A percentile compares a stretch with the other conserved stretches of the same genome.
These are phyloP conservation scores for Yamadazyma siamensis DNA, from an alignment of 1,139 yeast species.

Conservation along the genomic window DNA sequence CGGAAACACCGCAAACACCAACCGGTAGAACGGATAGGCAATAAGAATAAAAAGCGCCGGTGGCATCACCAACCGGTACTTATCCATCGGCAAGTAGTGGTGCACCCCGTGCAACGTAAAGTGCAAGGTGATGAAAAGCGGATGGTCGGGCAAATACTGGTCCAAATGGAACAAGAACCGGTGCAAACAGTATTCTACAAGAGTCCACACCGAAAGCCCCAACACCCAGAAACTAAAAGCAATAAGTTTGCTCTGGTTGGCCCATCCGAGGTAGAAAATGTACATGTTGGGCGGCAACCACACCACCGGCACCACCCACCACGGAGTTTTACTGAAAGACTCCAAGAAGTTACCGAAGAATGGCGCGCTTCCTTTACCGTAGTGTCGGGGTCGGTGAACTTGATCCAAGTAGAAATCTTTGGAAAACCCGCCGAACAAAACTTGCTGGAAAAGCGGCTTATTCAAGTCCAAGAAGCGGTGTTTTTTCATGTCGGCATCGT, in stretches of 20 bases:
- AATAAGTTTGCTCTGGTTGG: conserved; percentile 29
- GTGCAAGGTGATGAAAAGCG: conserved; percentile 71
- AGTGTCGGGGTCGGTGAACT: conserved; percentile 94
- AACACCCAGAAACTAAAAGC: conserved; percentile 44
- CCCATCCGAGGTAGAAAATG: conserved; percentile 39
- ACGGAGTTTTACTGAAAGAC: conserved; percentile 46
- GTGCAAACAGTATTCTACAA: conserved; percentile 83
- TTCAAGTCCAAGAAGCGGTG: conserved; percentile 85
- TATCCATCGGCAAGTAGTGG: conserved; percentile 97
- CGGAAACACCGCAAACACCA: conserved; percentile 39
- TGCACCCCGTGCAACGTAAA: conserved; percentile 94
- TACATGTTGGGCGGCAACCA: conserved; percentile 83
- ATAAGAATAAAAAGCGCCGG: conserved; percentile 68
- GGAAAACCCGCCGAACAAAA: conserved; percentile 65
- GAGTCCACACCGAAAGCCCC: conserved; percentile 90
- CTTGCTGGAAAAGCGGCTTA: conserved; percentile 78
- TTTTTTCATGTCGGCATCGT: conserved; percentile 59
- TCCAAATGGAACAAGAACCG: conserved; percentile 94
- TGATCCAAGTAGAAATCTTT: conserved; percentile 93
- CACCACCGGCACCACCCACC: conserved; percentile 74
- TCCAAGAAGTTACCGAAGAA: conserved; percentile 48
- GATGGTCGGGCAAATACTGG: conserved; percentile 76
- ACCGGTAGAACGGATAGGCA: conserved; percentile 42
- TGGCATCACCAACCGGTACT: conserved; percentile 89
- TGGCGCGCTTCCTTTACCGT: conserved; percentile 82